phyloP scores from a whole-genome alignment of 345 rosid species.

The Hibiscus tridactylites region DNA sequence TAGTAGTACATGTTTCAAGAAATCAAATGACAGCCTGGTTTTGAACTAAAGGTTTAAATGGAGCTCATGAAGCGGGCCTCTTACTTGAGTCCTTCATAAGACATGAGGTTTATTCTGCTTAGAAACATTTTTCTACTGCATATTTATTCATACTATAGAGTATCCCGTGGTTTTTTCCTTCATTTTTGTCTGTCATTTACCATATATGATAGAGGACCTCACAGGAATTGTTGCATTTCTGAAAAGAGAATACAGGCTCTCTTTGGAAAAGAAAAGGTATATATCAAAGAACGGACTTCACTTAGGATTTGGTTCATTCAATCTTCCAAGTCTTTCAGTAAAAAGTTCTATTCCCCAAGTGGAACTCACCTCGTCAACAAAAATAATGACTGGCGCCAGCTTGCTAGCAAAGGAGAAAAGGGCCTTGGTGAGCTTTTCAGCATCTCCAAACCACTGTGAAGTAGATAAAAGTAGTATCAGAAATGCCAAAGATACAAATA shows the following conservation, averaged over 20 bases:
- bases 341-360: not conserved
- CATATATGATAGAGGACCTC: not conserved
- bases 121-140: not conserved
- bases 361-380: conserved; percentile 85
- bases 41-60: not conserved
- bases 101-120: not conserved
- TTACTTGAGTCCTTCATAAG: not conserved
- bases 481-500: not conserved
- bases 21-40: not conserved
- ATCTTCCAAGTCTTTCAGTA: not conserved
- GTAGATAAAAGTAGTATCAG: conserved; percentile 4
- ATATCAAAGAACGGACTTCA: not conserved
- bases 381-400: conserved; percentile 87
- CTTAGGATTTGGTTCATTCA: not conserved
- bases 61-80: not conserved
- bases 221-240: not conserved
- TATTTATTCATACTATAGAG: not conserved
- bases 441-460: conserved; percentile 97
- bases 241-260: not conserved
- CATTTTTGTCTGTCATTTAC: not conserved
- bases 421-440: conserved; percentile 95
- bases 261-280: not conserved
- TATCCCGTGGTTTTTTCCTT: not conserved
- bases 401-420: conserved; percentile 91
- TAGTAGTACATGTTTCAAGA: not conserved